Conservation (phyloP, 495 filamentous ascomycete species). For the Aspergillus affinis region DNA sequence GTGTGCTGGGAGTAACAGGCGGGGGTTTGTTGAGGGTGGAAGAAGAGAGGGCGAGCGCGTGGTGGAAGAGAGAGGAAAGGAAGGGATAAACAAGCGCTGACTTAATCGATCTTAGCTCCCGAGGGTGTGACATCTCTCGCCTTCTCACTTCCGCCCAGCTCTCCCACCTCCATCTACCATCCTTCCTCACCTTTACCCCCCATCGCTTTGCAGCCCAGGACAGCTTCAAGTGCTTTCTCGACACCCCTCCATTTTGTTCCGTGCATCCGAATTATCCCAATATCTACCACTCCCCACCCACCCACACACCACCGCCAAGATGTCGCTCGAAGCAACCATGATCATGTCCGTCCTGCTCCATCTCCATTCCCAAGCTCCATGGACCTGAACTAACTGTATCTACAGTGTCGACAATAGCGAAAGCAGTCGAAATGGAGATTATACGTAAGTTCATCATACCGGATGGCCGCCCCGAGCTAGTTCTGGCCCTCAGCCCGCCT, state of each 20-base stretch:
- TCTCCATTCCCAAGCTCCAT: slow-evolving; percentile 16
- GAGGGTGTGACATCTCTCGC: slow-evolving; percentile 23
- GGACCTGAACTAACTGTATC: slow-evolving; percentile 24
- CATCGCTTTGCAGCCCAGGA: slow-evolving; percentile 3
- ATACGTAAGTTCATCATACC: slow-evolving; percentile 45
- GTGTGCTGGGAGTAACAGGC: background rate
- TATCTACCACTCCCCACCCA: background rate
- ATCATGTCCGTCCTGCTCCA: slow-evolving; percentile 56
- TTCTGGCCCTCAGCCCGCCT: slow-evolving; percentile 7
- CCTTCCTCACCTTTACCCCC: slow-evolving; percentile 3
- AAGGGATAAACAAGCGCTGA: slow-evolving; percentile 32
- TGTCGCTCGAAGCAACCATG: slow-evolving; percentile 74
- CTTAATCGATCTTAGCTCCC: slow-evolving; percentile 25
- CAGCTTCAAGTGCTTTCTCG: slow-evolving; percentile 12
- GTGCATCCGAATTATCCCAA: slow-evolving; percentile 6
- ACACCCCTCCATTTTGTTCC: background rate
- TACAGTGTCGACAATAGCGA: slow-evolving; percentile 94
- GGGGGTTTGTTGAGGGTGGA: slow-evolving; percentile 5
- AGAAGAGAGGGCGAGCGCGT: slow-evolving; percentile 20
- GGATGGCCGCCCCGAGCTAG: background rate
- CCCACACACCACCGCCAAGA: slow-evolving; percentile 43
- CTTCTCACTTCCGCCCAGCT: slow-evolving; percentile 6
- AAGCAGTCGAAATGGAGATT: slow-evolving; percentile 95
- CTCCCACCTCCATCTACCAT: slow-evolving; percentile 1
- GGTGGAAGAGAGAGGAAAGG: slow-evolving; percentile 5